Conservation (phyloP, 1,284 basidiomycete species). For the Fomitopsis palustris region DNA sequence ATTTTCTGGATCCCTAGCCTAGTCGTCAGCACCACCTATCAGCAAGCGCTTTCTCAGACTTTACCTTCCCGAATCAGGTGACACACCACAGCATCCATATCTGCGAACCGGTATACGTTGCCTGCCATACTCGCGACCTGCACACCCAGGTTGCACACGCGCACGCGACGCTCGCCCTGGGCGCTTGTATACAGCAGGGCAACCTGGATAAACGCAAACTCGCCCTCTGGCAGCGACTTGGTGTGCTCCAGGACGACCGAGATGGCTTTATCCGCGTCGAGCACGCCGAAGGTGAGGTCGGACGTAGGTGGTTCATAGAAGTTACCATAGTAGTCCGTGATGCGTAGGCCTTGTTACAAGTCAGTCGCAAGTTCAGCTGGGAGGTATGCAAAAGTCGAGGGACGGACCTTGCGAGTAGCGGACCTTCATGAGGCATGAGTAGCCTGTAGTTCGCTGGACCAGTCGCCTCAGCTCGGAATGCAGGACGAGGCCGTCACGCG, state of each 20-base stretch:
- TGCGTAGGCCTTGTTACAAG: slow-evolving; percentile 52
- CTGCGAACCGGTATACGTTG: slow-evolving; percentile 91
- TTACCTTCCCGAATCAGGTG: slow-evolving; percentile 83
- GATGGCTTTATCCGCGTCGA: slow-evolving; percentile 83
- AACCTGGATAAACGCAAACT: slow-evolving; percentile 85
- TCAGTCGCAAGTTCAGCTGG: slow-evolving; percentile 5
- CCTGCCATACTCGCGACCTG: slow-evolving; percentile 82
- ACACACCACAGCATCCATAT: slow-evolving; percentile 83
- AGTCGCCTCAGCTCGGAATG: slow-evolving; percentile 74
- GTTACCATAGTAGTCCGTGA: slow-evolving; percentile 76
- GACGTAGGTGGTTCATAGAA: slow-evolving; percentile 76
- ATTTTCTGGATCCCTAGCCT: slow-evolving; percentile 66
- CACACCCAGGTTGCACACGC: slow-evolving; percentile 83
- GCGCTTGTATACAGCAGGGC: slow-evolving; percentile 87
- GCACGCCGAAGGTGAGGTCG: slow-evolving; percentile 78
- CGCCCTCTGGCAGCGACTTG: slow-evolving; percentile 69
- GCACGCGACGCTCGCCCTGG: slow-evolving; percentile 80
- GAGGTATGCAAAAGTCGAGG: slow-evolving; percentile 12
- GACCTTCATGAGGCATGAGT: slow-evolving; percentile 80
- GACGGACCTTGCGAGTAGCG: slow-evolving; percentile 82
- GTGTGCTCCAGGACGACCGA: slow-evolving; percentile 65
- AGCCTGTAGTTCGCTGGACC: slow-evolving; percentile 72
- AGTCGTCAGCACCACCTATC: not conserved
- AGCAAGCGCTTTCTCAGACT: no score
- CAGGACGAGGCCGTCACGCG: slow-evolving; percentile 67